phyloP scores from a whole-genome alignment of 2,329 filamentous ascomycete genomes.

The Trichoderma gracile region DNA sequence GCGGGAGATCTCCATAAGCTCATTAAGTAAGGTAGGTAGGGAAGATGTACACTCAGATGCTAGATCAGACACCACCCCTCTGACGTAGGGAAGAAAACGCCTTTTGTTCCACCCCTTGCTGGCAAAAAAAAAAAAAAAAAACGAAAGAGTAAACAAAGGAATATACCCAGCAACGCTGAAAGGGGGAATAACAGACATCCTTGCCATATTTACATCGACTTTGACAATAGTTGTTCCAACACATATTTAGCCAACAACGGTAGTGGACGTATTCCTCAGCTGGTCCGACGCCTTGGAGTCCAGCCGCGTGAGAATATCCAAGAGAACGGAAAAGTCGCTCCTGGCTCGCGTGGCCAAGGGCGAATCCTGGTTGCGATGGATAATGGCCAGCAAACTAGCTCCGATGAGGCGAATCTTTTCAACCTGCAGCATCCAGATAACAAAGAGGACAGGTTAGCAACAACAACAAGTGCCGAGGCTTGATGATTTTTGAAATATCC shows the following conservation, averaged over 20 bases:
- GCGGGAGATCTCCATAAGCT: slow-evolving; percentile 10
- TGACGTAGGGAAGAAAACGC: background rate
- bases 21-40: slow-evolving; percentile 11
- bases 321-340: slow-evolving; percentile 42
- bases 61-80: background rate
- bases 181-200: background rate
- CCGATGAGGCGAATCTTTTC: slow-evolving; percentile 45
- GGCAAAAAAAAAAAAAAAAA: no score
- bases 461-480: background rate
- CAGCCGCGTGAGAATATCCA: slow-evolving; percentile 44
- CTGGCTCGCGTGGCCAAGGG: slow-evolving; percentile 42
- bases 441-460: background rate
- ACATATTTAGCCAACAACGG: slow-evolving; percentile 22
- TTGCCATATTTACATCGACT: background rate
- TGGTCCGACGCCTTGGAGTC: slow-evolving; percentile 48
- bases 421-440: slow-evolving; percentile 34
- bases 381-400: slow-evolving; percentile 42
- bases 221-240: background rate
- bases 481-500: slow-evolving; percentile 4
- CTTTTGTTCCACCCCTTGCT: background rate
- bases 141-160: background rate
- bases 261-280: slow-evolving; percentile 34
- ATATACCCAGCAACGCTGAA: slow-evolving; percentile 11
- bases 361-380: slow-evolving; percentile 42
- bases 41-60: background rate